Base-by-base conservation (phyloP, 75 land plant species). In the Sequoiadendron giganteum region DNA sequence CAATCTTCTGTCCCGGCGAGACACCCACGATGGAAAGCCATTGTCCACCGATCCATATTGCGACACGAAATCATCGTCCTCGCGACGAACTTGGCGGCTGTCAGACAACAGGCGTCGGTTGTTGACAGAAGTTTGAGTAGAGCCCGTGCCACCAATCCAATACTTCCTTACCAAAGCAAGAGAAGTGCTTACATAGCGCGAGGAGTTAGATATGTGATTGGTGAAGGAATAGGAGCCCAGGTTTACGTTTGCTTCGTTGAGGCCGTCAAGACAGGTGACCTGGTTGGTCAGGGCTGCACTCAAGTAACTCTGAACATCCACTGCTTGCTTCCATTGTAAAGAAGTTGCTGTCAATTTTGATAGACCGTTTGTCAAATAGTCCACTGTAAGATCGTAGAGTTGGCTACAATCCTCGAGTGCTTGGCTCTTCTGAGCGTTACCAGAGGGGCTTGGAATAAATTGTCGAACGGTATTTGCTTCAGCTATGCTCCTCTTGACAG, bases 121-220 rank as follows among this genome's bases (percentile, higher is more conserved):
- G 77, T 25, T 15, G 28, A 9, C 34, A 9, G 70, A 65, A 25
- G 70, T 5, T 8, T 65, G n/a, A 0, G 1, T 9, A 65, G 54
- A 45, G n/a, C 28, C n/a, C 91, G 16, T 87, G 19, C 90, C 83
- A 86, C 85, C n/a, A 19, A 10, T 47, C 47, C 78, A 48, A 52
- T 93, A 87, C 49, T 92, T 96, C 58, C 86, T 93, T 21, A 94
- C 86, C 88, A 90, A 85, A 73, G 91, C 91, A 36, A 91, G 89
- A 34, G 87, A 85, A 89, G 88, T 89, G 85, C 94, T 92, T 54
- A 94, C 85, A 25, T 89, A 89, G 10, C 85, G 48, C 8, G 89
- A 77, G 52, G 88, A 78, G 52, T 87, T 75, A 15, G 56, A 0
- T 21, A 92, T 82, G 16, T 70, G 32, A 72, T 55, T 40, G 32